Conservation (phyloP, 1,284 basidiomycete species). For the Exobasidium cylindrosporum region DNA sequence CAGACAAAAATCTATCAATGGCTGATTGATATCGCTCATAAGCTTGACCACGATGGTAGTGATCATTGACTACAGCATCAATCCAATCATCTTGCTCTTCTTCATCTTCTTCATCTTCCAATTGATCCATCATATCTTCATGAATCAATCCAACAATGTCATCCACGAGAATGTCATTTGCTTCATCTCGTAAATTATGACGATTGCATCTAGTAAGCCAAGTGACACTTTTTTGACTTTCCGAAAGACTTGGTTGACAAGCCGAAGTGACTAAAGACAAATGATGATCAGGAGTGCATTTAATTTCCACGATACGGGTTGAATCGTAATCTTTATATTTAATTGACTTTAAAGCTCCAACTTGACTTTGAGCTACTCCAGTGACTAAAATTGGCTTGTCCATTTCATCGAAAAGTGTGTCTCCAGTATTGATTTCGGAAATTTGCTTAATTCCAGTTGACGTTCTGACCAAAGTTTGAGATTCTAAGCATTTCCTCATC, state of each 20-base stretch:
- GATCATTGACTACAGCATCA: background rate
- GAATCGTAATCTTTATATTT: background rate
- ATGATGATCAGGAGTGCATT: background rate
- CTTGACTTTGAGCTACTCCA: background rate
- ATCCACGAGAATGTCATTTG: background rate
- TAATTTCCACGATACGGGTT: background rate
- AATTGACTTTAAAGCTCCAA: background rate
- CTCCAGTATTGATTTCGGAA: background rate
- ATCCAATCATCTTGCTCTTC: background rate
- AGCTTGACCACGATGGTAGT: background rate
- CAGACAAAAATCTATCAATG: background rate
- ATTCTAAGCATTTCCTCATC: conserved; percentile 29
- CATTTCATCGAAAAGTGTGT: background rate
- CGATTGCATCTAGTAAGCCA: background rate
- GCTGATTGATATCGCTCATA: background rate
- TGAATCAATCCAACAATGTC: background rate
- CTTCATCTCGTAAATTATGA: background rate
- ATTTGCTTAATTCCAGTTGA: background rate
- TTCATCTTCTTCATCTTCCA: background rate
- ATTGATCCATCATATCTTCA: background rate
- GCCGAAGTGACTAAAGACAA: background rate
- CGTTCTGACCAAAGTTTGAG: background rate
- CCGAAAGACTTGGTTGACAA: background rate
- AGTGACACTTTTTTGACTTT: background rate
- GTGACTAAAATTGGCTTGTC: background rate